These are phyloP conservation scores for Wickerhamiella azymoides DNA, from an alignment of 805 yeast species.

Conservation along the genomic window DNA sequence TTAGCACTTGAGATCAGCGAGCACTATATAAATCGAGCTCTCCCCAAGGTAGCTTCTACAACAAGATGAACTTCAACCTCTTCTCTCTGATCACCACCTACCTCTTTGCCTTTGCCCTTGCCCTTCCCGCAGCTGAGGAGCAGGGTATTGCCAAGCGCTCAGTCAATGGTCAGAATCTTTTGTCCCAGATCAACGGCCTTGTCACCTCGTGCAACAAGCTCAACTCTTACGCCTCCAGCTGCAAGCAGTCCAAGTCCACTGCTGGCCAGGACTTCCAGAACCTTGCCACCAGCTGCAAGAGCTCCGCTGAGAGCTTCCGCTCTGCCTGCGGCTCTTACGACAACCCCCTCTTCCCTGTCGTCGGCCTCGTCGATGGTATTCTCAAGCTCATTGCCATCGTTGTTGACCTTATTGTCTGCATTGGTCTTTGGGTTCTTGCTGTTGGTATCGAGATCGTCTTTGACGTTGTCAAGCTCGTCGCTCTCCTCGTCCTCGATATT, in stretches of 20 bases:
- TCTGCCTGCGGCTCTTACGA: neutral
- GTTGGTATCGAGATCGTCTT: neutral
- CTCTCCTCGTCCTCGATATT: neutral
- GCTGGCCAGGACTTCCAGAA: neutral
- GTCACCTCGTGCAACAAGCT: neutral
- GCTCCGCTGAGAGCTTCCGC: neutral
- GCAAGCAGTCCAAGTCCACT: neutral
- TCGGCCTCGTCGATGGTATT: neutral
- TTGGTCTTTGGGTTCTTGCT: neutral
- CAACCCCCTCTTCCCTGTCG: neutral
- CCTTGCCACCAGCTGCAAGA: neutral
- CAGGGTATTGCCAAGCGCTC: neutral
- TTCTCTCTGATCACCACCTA: slow-evolving; percentile 5
- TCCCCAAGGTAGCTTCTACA: neutral
- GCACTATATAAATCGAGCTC: neutral
- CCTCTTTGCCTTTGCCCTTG: slow-evolving; percentile 6
- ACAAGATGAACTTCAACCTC: slow-evolving; percentile 4
- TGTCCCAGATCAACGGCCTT: neutral
- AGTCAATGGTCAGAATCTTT: neutral
- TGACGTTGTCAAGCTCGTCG: neutral
- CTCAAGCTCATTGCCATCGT: neutral
- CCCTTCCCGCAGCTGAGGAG: slow-evolving; percentile 1
- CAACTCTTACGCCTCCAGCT: neutral
- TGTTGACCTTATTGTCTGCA: neutral
- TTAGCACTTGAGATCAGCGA: neutral